These are phyloP conservation scores for Fremontodendron californicum DNA, from an alignment of 345 rosid species.

Conservation along the genomic window DNA sequence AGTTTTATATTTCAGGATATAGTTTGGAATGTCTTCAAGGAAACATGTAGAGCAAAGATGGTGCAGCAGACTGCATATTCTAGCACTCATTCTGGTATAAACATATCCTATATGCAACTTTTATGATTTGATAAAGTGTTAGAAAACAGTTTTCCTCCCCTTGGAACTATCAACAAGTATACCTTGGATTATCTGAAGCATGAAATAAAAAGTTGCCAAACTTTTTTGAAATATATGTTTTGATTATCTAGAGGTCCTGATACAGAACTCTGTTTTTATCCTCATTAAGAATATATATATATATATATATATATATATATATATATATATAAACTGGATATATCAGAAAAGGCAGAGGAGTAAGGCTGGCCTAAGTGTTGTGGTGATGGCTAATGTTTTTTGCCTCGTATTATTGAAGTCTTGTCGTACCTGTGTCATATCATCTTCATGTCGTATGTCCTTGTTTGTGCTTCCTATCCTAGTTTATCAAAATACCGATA, in stretches of 20 bases:
- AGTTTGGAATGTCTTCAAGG: constrained; percentile 54
- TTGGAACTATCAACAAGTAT: background rate
- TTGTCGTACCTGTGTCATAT: background rate
- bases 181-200: constrained; percentile 3
- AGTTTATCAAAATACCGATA: background rate
- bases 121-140: background rate
- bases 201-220: background rate
- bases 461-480: background rate
- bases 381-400: background rate
- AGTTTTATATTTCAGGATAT: constrained; percentile 44
- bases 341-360: background rate
- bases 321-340: no score
- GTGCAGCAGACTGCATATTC: constrained; percentile 41
- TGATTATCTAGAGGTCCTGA: background rate
- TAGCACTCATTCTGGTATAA: constrained; percentile 63
- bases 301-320: no score
- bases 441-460: background rate
- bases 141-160: background rate
- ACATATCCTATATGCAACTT: background rate
- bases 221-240: background rate
- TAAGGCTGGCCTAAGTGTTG: background rate
- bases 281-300: no score
- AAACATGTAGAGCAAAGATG: constrained; percentile 68
- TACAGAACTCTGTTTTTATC: background rate
- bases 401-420: background rate